Base-by-base conservation (phyloP, 2,329 filamentous ascomycete genomes). In the Colletotrichum cordylinicola region DNA sequence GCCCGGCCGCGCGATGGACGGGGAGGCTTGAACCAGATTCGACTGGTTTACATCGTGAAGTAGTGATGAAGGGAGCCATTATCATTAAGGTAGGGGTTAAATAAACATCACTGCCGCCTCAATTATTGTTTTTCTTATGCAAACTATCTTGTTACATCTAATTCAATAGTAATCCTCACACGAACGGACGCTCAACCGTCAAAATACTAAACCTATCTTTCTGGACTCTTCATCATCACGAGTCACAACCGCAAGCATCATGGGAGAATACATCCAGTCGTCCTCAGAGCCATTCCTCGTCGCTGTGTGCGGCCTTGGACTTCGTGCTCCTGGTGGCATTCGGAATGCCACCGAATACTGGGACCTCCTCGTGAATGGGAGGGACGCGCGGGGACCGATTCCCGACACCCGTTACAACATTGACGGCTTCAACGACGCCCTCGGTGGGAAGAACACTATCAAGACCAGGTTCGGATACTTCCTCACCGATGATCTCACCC, bases 41-140 rank as follows among this genome's bases (percentile, higher is more conserved):
- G 18, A 21, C n/a, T 12, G n/a, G 2, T 0, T n/a, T 52, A 4
- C 6, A 52, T 52, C 43, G 43, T 21, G 43, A 52, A 2, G 43
- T 52, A 52, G 43, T 52, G 43, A 52, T 0, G n/a, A 0, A 52
- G 0, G n/a, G n/a, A 21, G 0, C n/a, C 43, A 2, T 52, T 1
- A 52, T 52, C 10, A 0, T 21, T 4, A 2, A 12, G 4, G 13
- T 4, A 2, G 21, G 4, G 13, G n/a, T 21, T 52, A 52, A 52
- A 52, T 52, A 52, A 12, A 52, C 43, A 21, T 3, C 43, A 52
- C n/a, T 0, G n/a, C 21, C 12, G 10, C 43, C 43, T 52, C 18
- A n/a, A 52, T n/a, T n/a, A 52, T 2, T 48, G 39, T 10, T n/a
- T 18, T 48, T 1, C 6, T 5, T n/a, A 21, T 21, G 9, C 10